Evolutionary conservation across 129 eudicot species (phyloP).

Genomic region (Silybum marianum): DNA sequence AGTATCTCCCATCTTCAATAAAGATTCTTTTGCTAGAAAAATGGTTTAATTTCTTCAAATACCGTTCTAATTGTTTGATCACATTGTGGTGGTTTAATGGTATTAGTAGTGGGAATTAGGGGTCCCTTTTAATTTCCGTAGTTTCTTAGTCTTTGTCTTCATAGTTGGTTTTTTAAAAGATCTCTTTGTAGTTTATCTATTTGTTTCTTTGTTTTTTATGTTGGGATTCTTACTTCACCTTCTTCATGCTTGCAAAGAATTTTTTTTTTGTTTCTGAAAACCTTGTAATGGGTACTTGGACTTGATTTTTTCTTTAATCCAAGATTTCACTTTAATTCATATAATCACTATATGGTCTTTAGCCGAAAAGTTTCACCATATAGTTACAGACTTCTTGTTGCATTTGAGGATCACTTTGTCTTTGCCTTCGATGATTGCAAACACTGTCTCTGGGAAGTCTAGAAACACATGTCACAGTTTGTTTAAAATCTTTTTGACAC

Average conservation of each 20-base stretch:
- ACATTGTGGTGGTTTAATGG: neutral
- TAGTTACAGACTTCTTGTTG: neutral
- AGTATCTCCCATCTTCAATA: neutral
- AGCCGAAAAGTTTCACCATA: neutral
- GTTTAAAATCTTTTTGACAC: neutral
- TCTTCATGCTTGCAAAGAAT: neutral
- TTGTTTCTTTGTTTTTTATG: neutral
- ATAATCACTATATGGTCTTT: neutral
- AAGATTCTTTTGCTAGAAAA: neutral
- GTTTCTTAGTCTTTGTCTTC: neutral
- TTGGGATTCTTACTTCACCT: neutral
- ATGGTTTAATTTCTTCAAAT: neutral
- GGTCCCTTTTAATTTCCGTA: neutral
- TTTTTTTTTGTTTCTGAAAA: neutral
- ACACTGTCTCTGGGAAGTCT: neutral
- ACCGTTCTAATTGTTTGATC: neutral
- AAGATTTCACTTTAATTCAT: neutral
- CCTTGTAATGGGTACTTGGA: neutral
- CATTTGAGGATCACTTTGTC: neutral
- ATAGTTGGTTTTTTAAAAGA: neutral
- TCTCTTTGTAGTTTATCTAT: conserved; percentile 9
- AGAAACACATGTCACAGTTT: neutral
- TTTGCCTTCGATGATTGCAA: neutral
- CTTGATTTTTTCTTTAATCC: neutral
- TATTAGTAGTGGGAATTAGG: neutral